These are phyloP conservation scores for Spencermartinsiella europaea DNA, from an alignment of 805 yeast species.

Conservation along the genomic window DNA sequence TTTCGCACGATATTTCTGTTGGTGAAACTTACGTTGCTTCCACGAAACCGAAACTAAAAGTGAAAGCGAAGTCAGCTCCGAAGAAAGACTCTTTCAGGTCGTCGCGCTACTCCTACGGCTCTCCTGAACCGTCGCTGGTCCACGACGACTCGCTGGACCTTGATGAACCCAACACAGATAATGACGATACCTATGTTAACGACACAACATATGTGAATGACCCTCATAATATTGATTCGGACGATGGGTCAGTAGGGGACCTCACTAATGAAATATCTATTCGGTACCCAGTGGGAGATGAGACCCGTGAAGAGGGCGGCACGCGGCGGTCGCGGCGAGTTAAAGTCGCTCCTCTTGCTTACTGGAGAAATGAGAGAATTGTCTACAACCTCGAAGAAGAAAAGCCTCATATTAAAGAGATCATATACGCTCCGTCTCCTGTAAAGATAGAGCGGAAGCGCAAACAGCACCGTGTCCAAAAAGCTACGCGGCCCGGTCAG, in stretches of 20 bases:
- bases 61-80: neutral
- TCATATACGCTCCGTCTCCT: slow-evolving; percentile 18
- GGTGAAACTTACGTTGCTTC: neutral
- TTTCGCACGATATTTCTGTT: neutral
- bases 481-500: neutral
- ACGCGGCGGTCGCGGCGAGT: slow-evolving; percentile 59
- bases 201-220: neutral
- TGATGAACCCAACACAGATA: neutral
- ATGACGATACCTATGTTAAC: neutral
- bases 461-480: neutral
- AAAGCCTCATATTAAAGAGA: slow-evolving; percentile 27
- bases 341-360: slow-evolving; percentile 66
- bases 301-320: neutral
- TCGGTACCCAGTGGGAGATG: neutral
- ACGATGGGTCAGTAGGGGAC: neutral
- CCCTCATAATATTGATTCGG: neutral
- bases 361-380: slow-evolving; percentile 77
- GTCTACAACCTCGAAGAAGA: slow-evolving; percentile 42
- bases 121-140: neutral
- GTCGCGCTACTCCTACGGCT: neutral
- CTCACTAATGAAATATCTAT: neutral
- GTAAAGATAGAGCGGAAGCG: neutral
- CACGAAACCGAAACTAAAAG: neutral
- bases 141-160: neutral
- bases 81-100: neutral